Base-by-base conservation (phyloP, 1,284 basidiomycete species). In the Ganoderma boninense region DNA sequence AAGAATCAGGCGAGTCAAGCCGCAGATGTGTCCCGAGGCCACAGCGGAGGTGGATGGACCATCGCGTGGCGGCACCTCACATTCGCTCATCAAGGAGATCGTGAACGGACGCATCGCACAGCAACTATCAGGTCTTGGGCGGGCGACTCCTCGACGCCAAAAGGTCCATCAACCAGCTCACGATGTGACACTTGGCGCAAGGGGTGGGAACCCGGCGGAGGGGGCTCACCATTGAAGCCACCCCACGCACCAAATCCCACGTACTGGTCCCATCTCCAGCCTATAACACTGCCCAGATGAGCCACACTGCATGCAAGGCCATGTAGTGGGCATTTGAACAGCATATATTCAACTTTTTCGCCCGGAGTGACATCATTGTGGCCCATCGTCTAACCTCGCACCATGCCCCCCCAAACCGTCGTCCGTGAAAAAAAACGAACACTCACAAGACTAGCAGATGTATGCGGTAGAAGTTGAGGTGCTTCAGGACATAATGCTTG, bases 381-480 rank as follows among this genome's bases (percentile, higher is more conserved):
- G 23, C 11, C 7, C 23, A 3, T 26, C 13, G 23, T 26, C 11
- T 5, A 57, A 35, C 44, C 38, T 29, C 32, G 10, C 29, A 42
- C 14, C 32, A 23, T 32, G 29, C 63, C 42, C 4, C 14, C 54
- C 42, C 2, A 14, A 26, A 20, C n/a, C 29, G 8, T 11, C 46
- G 14, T 57, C 57, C 62, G 29, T 56, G 38, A 64, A 56, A 57
- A 64, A 26, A 57, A 52, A 61, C 54, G 38, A 52, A 42, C 16
- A 79, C 88, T 76, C 75, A 88, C 87, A 89, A 88, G 79, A 85
- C 85, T 11, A 88, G 78, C 4, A 86, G 79, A 75, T 92, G 91
- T 59, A 90, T 77, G 16, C 92, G 86, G 75, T 88, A 93, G 77
- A 93, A 93, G 79, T 93, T 93, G 78, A 93, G 89, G 74, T 90